These are phyloP conservation scores for Gossypium anomalum DNA, from an alignment of 345 rosid genomes.

Conservation along the genomic window DNA sequence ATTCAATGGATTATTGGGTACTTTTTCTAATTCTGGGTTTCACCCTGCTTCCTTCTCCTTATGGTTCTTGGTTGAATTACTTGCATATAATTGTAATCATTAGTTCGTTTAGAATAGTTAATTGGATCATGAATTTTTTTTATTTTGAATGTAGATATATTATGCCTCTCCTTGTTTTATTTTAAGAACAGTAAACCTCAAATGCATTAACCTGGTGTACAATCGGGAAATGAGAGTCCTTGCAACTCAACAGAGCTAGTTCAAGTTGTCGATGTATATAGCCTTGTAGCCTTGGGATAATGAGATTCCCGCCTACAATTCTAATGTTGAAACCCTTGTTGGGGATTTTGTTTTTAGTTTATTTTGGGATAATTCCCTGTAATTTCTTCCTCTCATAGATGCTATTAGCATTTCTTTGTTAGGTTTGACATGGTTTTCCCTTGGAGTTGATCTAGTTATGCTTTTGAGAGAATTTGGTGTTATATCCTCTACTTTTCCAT, in stretches of 20 bases:
- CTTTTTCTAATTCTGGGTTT: too few species aligned
- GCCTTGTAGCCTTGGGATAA: background rate
- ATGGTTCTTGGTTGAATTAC: background rate
- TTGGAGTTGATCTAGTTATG: background rate
- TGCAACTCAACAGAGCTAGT: background rate
- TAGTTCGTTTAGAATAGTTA: background rate
- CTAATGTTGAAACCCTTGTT: background rate
- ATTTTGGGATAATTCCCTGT: background rate
- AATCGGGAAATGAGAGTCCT: background rate
- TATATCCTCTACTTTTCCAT: background rate
- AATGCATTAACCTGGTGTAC: background rate
- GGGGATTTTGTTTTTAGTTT: background rate
- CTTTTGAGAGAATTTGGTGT: background rate
- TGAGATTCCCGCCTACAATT: background rate
- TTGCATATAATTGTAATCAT: background rate
- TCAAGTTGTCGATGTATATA: background rate
- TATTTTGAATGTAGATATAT: background rate
- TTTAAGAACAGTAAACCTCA: background rate
- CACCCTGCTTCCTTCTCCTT: background rate
- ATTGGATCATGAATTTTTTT: too few species aligned
- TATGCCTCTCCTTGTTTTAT: background rate
- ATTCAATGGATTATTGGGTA: too few species aligned
- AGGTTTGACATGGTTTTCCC: background rate
- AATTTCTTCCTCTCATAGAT: background rate
- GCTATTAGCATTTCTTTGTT: background rate